Evolutionary conservation across 2,329 filamentous ascomycete genomes (phyloP).

Genomic region (Aureobasidium sp.): DNA sequence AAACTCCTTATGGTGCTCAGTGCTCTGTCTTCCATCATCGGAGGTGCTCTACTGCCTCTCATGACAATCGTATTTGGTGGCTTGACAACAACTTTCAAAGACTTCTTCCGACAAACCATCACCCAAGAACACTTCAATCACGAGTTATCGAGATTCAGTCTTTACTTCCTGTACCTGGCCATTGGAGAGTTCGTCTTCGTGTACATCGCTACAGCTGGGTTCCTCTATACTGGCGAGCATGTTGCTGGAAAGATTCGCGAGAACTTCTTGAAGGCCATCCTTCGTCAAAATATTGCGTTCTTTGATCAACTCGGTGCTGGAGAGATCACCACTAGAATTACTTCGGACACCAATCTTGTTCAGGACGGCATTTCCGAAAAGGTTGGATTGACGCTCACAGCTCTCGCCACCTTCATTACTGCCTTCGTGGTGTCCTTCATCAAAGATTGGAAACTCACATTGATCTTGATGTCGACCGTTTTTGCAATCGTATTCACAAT

Average conservation of each 20-base stretch:
- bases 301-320: conserved; percentile 90
- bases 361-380: conserved; percentile 94
- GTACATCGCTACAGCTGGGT: conserved; percentile 77
- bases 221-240: conserved; percentile 60
- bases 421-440: conserved; percentile 87
- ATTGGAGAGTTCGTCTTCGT: conserved; percentile 71
- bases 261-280: conserved; percentile 74
- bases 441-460: conserved; percentile 85
- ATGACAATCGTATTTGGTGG: conserved; percentile 62
- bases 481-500: conserved; percentile 72
- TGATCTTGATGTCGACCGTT: conserved; percentile 79
- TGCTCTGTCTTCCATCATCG: conserved; percentile 30
- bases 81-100: conserved; percentile 64
- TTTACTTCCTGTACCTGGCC: conserved; percentile 82
- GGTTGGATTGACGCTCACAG: conserved; percentile 68
- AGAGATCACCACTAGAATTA: conserved; percentile 91
- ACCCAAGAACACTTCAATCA: conserved; percentile 50
- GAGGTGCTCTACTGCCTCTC: conserved; percentile 31
- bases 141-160: conserved; percentile 56
- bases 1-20: conserved; percentile 35
- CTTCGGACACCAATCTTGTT: conserved; percentile 85
- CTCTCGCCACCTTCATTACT: conserved; percentile 74
- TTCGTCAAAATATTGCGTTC: conserved; percentile 84
- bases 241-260: conserved; percentile 52
- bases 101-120: conserved; percentile 48